Conservation (phyloP, 139 green algal species). For the Coelastrella sp. region DNA sequence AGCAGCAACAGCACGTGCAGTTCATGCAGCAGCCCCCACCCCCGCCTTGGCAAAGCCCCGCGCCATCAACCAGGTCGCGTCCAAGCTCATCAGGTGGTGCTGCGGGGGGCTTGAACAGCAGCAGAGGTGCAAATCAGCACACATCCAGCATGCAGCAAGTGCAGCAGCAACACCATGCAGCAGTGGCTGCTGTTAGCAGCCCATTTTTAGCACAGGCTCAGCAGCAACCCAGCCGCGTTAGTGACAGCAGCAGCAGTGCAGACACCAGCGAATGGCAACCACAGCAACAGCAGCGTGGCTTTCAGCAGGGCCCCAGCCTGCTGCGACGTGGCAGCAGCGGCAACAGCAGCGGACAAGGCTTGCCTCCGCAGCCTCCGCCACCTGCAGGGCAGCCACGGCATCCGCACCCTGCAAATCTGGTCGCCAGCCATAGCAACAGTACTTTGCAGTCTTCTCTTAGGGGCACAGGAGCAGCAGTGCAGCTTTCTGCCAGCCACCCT, state of each 20-base stretch:
- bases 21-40: not conserved
- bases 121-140: too few species aligned
- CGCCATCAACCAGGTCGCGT: too few species aligned
- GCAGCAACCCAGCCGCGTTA: not conserved
- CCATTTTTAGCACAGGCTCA: conserved; percentile 4
- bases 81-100: too few species aligned
- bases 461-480: not conserved
- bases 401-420: not conserved
- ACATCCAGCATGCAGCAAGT: not conserved
- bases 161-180: conserved; percentile 10
- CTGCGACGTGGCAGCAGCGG: conserved; percentile 24
- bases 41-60: not conserved
- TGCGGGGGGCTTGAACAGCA: too few species aligned
- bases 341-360: not conserved
- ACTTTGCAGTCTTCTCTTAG: not conserved
- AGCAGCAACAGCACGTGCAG: conserved; percentile 22
- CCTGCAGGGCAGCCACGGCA: not conserved
- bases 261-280: not conserved
- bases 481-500: not conserved
- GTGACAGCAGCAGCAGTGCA: not conserved
- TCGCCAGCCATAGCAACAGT: not conserved
- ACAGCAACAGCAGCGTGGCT: not conserved
- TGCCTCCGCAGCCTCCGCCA: not conserved
- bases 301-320: not conserved
- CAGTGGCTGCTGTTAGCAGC: not conserved